phyloP scores from a whole-genome alignment of 2,329 filamentous ascomycete genomes.

The Cordyceps cicadae region DNA sequence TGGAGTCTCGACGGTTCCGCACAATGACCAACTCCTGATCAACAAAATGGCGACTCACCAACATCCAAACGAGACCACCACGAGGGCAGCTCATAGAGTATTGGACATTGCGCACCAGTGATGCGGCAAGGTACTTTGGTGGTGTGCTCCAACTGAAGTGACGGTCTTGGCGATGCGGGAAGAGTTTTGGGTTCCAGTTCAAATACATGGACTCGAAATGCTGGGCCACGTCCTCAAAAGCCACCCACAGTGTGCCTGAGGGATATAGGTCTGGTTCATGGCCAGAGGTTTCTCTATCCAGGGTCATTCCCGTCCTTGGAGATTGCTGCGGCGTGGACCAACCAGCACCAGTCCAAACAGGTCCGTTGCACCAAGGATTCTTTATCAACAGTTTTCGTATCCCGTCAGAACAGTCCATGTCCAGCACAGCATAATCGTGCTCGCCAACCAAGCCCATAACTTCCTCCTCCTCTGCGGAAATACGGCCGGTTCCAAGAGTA shows the following conservation, averaged over 20 bases:
- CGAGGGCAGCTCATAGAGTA: constrained; percentile 57
- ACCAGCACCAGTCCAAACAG: constrained; percentile 56
- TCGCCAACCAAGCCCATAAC: constrained; percentile 76
- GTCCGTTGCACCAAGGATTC: constrained; percentile 88
- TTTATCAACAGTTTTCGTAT: constrained; percentile 73
- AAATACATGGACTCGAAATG: constrained; percentile 94
- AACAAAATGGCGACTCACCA: constrained; percentile 79
- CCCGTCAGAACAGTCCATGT: constrained; percentile 56
- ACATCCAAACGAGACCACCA: constrained; percentile 66
- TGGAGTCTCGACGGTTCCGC: constrained; percentile 32
- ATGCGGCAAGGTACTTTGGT: constrained; percentile 40
- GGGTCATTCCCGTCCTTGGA: neutral
- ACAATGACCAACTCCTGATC: constrained; percentile 54
- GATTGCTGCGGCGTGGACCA: constrained; percentile 15
- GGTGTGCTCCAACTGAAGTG: constrained; percentile 77
- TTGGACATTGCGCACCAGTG: constrained; percentile 58
- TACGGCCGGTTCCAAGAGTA: constrained; percentile 80
- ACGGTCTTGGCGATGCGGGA: constrained; percentile 72
- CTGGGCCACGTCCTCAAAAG: constrained; percentile 76
- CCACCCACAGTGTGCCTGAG: constrained; percentile 87
- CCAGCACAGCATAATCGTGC: constrained; percentile 88
- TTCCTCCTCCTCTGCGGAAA: constrained; percentile 68
- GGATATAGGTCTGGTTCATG: neutral
- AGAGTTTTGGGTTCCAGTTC: constrained; percentile 91
- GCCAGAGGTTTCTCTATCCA: neutral